Base-by-base conservation (phyloP, 768 basidiomycete genomes). In the Boletus patriciae region DNA sequence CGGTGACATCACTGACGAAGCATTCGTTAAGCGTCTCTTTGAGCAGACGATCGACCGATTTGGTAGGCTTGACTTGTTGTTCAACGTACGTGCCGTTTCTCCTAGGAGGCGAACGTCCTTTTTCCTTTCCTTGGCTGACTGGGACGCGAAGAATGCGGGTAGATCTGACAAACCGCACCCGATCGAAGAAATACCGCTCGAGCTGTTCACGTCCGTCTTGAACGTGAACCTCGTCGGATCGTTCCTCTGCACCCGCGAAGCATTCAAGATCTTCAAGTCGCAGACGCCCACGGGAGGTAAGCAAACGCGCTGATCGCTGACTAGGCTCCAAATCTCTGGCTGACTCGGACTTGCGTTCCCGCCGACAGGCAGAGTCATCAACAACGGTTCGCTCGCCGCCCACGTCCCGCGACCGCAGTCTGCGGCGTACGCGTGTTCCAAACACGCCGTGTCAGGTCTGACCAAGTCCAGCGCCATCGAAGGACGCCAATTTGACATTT, bases 301-400 rank as follows among this genome's bases (percentile, higher is more conserved):
- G 73, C 36, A 8, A 38, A 27, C 25, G n/a, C 15, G 3, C 15
- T 4, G 16, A 21, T 16, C 27, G 45, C 13, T 18, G 19, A 23
- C 37, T 43, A 0, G 6, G 23, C 18, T 11, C 16, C 12, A n/a
- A 19, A 23, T 33, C 19, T 27, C 19, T 41, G 21, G 18, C 50
- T 3, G 25, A 3, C n/a, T n/a, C n/a, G n/a, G 6, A 38, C 23
- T 12, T 16, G 8, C 25, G 33, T n/a, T 27, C 15, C 31, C 19
- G 31, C 18, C 3, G 3, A 46, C 57, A 86, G 85, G 84, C 3
- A 80, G 90, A 19, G 88, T 94, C 59, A 87, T 95, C 73, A 92
- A 93, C 75, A 92, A 94, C 62, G 92, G 91, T 1, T 88, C 85
- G n/a, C 76, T 91, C 23, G 80, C 87, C 1, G 88, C 89, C 0